Conservation (phyloP, 768 basidiomycete genomes). For the Cyathus striatus region DNA sequence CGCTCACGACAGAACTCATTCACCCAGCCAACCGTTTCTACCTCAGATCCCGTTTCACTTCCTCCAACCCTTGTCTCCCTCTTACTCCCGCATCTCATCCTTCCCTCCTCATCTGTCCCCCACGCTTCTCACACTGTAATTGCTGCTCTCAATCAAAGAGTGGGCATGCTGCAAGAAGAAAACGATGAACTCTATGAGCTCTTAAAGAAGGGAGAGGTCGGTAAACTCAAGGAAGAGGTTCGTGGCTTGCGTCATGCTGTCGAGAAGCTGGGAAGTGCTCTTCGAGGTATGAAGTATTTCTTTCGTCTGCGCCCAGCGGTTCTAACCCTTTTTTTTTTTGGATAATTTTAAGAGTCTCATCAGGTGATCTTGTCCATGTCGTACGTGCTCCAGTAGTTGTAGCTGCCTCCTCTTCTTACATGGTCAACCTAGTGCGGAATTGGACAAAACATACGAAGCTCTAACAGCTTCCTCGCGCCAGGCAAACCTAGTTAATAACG, state of each 20-base stretch:
- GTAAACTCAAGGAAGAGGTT: conserved; percentile 78
- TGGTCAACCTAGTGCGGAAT: conserved; percentile 48
- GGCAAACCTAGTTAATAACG: conserved; percentile 26
- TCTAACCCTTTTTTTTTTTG: no score
- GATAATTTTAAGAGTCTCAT: conserved; percentile 70
- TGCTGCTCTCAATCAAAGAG: conserved; percentile 72
- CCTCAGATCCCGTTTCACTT: conserved; percentile 60
- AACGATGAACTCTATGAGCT: conserved; percentile 83
- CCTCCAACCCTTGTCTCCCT: conserved; percentile 68
- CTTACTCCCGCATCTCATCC: conserved; percentile 61
- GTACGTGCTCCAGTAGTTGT: no score
- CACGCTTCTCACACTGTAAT: conserved; percentile 49
- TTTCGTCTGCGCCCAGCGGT: not conserved
- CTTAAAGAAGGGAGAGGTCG: conserved; percentile 70
- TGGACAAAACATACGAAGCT: conserved; percentile 73
- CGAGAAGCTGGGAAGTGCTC: conserved; percentile 64
- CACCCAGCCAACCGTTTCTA: conserved; percentile 53
- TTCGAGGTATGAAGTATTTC: conserved; percentile 52
- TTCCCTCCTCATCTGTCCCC: conserved; percentile 23
- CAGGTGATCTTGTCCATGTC: conserved; percentile 63
- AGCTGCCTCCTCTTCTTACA: not conserved
- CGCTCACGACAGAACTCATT: conserved; percentile 62
- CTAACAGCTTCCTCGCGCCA: conserved; percentile 42
- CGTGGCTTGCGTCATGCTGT: conserved; percentile 64
- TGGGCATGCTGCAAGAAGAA: conserved; percentile 73